Evolutionary conservation across 2,329 filamentous ascomycete species (phyloP), one percentile per base, ranked within the genome.

Genomic region (Sporothrix luriei): DNA sequence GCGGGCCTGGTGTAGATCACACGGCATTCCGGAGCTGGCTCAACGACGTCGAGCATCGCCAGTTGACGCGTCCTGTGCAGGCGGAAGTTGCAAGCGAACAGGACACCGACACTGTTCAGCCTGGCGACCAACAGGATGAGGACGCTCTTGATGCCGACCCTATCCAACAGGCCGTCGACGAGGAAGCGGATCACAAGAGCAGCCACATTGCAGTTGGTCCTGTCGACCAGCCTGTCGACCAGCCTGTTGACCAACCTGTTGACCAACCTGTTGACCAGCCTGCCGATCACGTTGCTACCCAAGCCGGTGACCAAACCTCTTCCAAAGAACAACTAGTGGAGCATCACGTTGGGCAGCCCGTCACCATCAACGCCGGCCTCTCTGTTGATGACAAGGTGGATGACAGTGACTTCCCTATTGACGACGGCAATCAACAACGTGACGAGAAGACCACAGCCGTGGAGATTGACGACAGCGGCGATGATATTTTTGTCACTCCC

Each of bases 11-110:
- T 5, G 21, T 46, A 2, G 57, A 43, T 21, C 57, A 11, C 1
- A 26, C 21, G 1, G 10, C 11, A 21, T 62, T 62, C 11, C 38
- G 57, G 11, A 46, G 21, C 38, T 62, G 38, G 38, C 13, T 62
- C n/a, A 16, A 19, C 57, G 38, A 62, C 10, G 57, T 62, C 6
- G 57, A 62, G 13, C 40, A 62, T 40, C 38, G 57, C 57, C 24
- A 46, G n/a, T 13, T 62, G 57, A 11, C 57, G 9, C 57, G 38
- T 7, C 38, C 54, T n/a, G 13, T 7, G 21, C 13, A 14, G 11
- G 38, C 40, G 4, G 38, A 26, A 0, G 19, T n/a, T 9, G 16
- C 19, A 6, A n/a, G 19, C 19, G 19, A n/a, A 6, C 19, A 7
- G 7, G 48, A 49, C 19, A n/a, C 48, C 2, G 48, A 49, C 19